Evolutionary conservation across 2,329 filamentous ascomycete species (phyloP), one percentile per base, ranked within the genome.

Genomic region (Ceratocystis harringtonii): DNA sequence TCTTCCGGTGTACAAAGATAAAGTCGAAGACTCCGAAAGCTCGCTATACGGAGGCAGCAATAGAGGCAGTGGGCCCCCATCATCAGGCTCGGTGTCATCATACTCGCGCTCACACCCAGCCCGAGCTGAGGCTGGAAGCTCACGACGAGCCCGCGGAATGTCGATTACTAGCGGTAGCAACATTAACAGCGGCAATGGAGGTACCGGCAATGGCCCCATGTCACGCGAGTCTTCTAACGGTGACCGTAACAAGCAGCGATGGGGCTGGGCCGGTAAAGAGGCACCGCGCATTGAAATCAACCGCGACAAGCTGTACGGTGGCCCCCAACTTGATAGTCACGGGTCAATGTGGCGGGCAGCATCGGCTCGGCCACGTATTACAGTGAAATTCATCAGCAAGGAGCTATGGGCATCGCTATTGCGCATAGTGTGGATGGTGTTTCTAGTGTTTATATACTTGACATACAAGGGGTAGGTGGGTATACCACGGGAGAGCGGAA

Each of bases 401-500:
- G 87, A 92, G 73, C 75, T 90, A 45, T 80, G 79, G 74, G 80
- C 78, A 7, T 85, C 82, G 57, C 70, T 85, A 19, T 84, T 82
- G 76, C 78, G 81, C 61, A 84, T 91, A 2, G 78, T 78, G 5
- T 83, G 81, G 79, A 81, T 88, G 73, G 84, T 83, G 22, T 73
- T 85, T 57, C 69, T 77, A 15, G 84, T 85, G 73, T 94, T 88
- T 78, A 78, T 78, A 36, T 89, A 84, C 75, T 75, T 92, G 70
- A 78, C 86, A 66, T 84, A 81, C 75, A 79, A 79, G 71, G 85
- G 86, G 69, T 89, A 72, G 60, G 50, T 3, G 28, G 10, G 17
- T 10, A 25, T 12, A 41, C 28, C 17, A 55, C 6, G n/a, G 22
- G 22, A 6, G 52, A 30, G 30, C 12, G 28, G 55, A 41, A 12